A percentile compares a stretch with the other conserved stretches of the same genome.
phyloP scores from a whole-genome alignment of 352 stramenopile species.

The Pythium utonaiense region DNA sequence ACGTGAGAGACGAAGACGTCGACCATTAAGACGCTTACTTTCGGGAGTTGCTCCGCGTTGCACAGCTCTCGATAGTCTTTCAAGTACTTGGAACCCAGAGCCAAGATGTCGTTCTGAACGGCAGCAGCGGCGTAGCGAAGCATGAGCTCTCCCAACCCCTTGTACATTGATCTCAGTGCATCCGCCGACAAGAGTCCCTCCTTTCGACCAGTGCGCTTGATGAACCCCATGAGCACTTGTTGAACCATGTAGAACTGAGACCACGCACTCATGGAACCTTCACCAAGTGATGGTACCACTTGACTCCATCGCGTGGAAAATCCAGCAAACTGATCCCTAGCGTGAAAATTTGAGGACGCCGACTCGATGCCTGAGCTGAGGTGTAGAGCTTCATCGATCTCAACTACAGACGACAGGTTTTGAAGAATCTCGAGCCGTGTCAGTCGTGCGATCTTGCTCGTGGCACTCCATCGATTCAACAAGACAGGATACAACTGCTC shows the following conservation, averaged over 20 bases:
- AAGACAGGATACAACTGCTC: conserved; percentile 58
- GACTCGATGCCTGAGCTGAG: conserved; percentile 3
- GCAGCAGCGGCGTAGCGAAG: conserved; percentile 64
- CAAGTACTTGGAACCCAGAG: conserved; percentile 68
- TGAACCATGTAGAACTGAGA: conserved; percentile 67
- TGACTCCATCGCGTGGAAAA: conserved; percentile 43
- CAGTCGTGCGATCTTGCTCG: conserved; percentile 36
- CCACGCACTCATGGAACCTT: conserved; percentile 52
- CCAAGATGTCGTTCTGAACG: conserved; percentile 63
- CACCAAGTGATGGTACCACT: conserved; percentile 37
- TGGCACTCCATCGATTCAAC: conserved; percentile 56
- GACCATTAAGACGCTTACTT: conserved; percentile 75
- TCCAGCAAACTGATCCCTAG: not conserved
- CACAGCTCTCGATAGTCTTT: conserved; percentile 77
- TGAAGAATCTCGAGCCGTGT: conserved; percentile 61
- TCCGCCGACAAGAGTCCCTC: conserved; percentile 34
- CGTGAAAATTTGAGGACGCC: not conserved
- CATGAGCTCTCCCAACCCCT: conserved; percentile 43
- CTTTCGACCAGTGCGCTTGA: conserved; percentile 28
- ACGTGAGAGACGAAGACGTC: conserved; percentile 81
- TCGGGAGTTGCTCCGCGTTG: conserved; percentile 59
- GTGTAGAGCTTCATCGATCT: conserved; percentile 53
- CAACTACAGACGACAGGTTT: conserved; percentile 54
- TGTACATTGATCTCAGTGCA: conserved; percentile 25
- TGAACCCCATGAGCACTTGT: conserved; percentile 29